Evolutionary conservation across 345 rosid species (phyloP).

Genomic region (Adansonia digitata): DNA sequence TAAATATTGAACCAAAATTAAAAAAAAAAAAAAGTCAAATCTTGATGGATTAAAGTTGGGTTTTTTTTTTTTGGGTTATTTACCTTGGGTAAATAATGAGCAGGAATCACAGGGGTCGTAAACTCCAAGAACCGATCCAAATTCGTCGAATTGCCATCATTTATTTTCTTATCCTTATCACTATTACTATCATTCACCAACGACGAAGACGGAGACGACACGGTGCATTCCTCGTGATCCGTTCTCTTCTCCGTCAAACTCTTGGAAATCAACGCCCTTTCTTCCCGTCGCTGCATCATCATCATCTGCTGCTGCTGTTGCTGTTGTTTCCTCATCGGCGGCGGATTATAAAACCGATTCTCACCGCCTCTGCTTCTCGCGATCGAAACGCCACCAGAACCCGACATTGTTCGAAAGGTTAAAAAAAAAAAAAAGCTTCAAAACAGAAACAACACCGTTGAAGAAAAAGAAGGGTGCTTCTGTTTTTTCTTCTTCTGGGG

Average conservation of each 20-base stretch:
- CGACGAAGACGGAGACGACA: neutral
- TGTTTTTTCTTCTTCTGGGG: neutral
- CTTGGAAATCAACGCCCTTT: neutral
- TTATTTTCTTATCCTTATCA: neutral
- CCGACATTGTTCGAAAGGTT: constrained; percentile 31
- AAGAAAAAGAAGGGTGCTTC: neutral
- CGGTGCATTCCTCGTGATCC: constrained; percentile 15
- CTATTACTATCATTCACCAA: neutral
- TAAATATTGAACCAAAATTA: too few relatives aligned
- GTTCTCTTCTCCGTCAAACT: constrained; percentile 23
- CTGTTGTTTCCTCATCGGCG: constrained; percentile 39
- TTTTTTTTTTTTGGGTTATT: too few relatives aligned
- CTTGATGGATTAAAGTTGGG: too few relatives aligned
- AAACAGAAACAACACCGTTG: neutral
- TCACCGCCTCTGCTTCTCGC: constrained; percentile 39
- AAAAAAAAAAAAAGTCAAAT: too few relatives aligned
- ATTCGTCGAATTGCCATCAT: too few relatives aligned
- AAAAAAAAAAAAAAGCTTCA: neutral
- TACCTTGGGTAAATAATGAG: too few relatives aligned
- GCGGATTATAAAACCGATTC: constrained; percentile 49
- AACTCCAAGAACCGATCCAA: too few relatives aligned
- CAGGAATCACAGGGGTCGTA: too few relatives aligned
- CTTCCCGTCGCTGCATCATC: constrained; percentile 18
- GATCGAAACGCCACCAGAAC: constrained; percentile 39
- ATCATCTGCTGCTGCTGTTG: constrained; percentile 25